Conservation (phyloP, 148 eudicot species). For the Euryodendron excelsum region DNA sequence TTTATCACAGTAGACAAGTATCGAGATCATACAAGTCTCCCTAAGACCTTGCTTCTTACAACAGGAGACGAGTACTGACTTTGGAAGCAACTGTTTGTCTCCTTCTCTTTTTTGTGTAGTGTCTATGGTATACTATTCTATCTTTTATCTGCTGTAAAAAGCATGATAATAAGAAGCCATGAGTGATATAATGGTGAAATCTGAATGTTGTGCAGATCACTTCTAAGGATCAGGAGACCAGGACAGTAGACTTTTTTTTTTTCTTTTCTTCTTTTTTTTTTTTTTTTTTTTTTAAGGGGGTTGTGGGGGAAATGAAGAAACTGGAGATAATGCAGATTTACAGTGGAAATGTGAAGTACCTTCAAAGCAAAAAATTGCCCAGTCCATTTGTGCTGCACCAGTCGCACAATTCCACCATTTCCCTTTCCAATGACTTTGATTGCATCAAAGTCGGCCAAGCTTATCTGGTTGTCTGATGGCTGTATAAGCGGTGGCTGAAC, state of each 20-base stretch:
- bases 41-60: background rate
- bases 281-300: too few species aligned
- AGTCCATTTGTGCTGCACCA: conserved; percentile 99
- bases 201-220: background rate
- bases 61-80: background rate
- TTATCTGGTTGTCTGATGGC: conserved; percentile 86
- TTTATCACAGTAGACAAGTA: background rate
- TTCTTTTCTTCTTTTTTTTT: background rate
- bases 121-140: too few species aligned
- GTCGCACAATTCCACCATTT: conserved; percentile 83
- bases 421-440: conserved; percentile 92
- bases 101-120: background rate
- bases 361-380: conserved; percentile 95
- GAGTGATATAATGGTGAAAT: background rate
- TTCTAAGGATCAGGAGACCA: background rate
- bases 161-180: background rate
- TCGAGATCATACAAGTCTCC: background rate
- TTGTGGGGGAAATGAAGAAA: background rate
- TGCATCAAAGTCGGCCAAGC: conserved; percentile 91
- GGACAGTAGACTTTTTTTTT: background rate
- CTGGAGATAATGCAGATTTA: background rate
- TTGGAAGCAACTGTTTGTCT: background rate
- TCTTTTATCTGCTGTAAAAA: background rate
- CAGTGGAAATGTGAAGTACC: conserved; percentile 38
- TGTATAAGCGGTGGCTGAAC: conserved; percentile 82